Percentiles rank a stretch among this genome's conserved stretches.
Evolutionary conservation across 1,284 basidiomycete species (phyloP).

Genomic region (Naganishia cerealis): DNA sequence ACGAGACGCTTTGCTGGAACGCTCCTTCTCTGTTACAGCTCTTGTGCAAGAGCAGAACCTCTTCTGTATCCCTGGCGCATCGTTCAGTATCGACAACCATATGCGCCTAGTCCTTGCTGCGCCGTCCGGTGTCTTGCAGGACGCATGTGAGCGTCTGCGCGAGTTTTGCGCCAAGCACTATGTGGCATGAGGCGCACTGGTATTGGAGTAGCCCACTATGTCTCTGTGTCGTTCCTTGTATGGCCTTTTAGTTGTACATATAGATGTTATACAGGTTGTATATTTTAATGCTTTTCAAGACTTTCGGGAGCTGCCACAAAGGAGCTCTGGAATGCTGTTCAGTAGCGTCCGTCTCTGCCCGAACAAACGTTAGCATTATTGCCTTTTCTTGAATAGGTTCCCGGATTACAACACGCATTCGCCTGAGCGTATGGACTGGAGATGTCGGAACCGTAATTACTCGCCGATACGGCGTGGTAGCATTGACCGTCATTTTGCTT

Average conservation of each 20-base stretch:
- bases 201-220: not conserved
- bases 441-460: not conserved
- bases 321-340: no score
- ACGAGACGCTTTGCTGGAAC: not conserved
- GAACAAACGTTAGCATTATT: no score
- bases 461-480: not conserved
- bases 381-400: no score
- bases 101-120: conserved; percentile 50
- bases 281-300: not conserved
- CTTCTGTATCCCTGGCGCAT: conserved; percentile 49
- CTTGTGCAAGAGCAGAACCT: conserved; percentile 49
- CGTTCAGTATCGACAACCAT: conserved; percentile 48
- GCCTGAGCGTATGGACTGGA: not conserved
- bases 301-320: no score
- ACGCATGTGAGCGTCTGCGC: conserved; percentile 46
- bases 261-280: not conserved
- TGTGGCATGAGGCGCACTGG: conserved; percentile 15
- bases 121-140: conserved; percentile 44
- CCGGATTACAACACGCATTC: no score
- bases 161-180: conserved; percentile 46
- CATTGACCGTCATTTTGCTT: not conserved
- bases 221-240: not conserved
- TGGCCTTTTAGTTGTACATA: not conserved
- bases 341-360: no score
- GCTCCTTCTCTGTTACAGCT: conserved; percentile 29